Percentiles rank a stretch among this genome's conserved stretches.
Conservation (phyloP, 805 yeast genomes). For the Metschnikowia lachancei region DNA sequence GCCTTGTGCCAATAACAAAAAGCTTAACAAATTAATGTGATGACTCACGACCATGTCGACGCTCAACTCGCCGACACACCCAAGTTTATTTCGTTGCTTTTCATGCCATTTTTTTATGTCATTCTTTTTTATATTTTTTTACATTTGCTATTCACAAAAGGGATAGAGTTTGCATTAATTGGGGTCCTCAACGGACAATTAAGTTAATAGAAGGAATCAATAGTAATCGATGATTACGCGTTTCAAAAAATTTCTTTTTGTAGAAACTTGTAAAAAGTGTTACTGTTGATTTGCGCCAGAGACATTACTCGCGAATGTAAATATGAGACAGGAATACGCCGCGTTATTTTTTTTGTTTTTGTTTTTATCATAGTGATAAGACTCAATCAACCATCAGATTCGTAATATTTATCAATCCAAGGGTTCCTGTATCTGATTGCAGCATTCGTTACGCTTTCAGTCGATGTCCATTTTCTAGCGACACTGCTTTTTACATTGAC, state of each 20-base stretch:
- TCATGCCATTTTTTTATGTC: constrained; percentile 12
- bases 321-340: too few relatives aligned
- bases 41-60: constrained; percentile 38
- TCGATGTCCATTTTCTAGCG: too few relatives aligned
- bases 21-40: constrained; percentile 36
- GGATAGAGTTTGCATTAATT: constrained; percentile 39
- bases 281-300: too few relatives aligned
- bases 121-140: constrained; percentile 18
- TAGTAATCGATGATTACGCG: constrained; percentile 1
- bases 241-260: not conserved
- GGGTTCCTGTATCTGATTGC: too few relatives aligned
- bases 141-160: constrained; percentile 23
- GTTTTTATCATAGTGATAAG: too few relatives aligned
- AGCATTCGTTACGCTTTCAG: too few relatives aligned
- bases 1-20: constrained; percentile 2
- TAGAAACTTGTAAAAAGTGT: too few relatives aligned
- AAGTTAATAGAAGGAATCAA: constrained; percentile 19
- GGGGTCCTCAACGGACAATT: constrained; percentile 52
- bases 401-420: too few relatives aligned
- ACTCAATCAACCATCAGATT: too few relatives aligned
- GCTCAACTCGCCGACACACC: constrained; percentile 47
- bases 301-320: too few relatives aligned
- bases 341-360: too few relatives aligned
- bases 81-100: constrained; percentile 19
- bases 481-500: too few relatives aligned